Evolutionary conservation across 2,329 filamentous ascomycete species (phyloP).

Genomic region (Fusarium incarnatum): DNA sequence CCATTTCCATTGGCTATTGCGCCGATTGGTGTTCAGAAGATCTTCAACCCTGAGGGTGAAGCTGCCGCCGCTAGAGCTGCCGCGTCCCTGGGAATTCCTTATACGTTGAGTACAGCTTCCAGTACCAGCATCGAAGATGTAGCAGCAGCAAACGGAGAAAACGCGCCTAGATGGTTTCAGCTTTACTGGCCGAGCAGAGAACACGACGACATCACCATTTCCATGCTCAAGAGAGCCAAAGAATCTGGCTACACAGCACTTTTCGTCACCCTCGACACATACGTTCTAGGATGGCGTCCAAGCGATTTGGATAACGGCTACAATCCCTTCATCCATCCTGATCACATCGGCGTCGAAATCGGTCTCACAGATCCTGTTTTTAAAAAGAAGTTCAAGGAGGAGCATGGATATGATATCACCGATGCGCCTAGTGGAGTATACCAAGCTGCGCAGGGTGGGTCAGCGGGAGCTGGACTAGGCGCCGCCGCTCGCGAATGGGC

Average conservation of each 20-base stretch:
- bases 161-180: slow-evolving; percentile 21
- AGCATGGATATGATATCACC: slow-evolving; percentile 26
- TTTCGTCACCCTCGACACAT: slow-evolving; percentile 16
- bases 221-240: slow-evolving; percentile 11
- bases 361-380: slow-evolving; percentile 33
- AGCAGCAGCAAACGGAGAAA: slow-evolving; percentile 9
- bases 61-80: slow-evolving; percentile 8
- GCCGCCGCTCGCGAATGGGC: slow-evolving; percentile 29
- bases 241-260: slow-evolving; percentile 11
- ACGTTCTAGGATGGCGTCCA: slow-evolving; percentile 21
- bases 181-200: slow-evolving; percentile 32
- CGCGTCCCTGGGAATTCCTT: slow-evolving; percentile 2
- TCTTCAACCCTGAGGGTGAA: slow-evolving; percentile 30
- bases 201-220: slow-evolving; percentile 30
- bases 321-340: slow-evolving; percentile 33
- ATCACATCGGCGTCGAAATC: slow-evolving; percentile 33
- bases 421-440: slow-evolving; percentile 21
- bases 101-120: slow-evolving; percentile 24
- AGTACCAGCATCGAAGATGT: slow-evolving; percentile 33
- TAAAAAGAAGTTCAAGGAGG: slow-evolving; percentile 21
- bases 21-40: slow-evolving; percentile 19
- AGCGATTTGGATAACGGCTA: slow-evolving; percentile 29
- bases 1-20: slow-evolving; percentile 25
- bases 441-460: slow-evolving; percentile 24
- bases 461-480: slow-evolving; percentile 18